Conservation (phyloP, 805 yeast species). For the Diddensiella caesifluorescens region DNA sequence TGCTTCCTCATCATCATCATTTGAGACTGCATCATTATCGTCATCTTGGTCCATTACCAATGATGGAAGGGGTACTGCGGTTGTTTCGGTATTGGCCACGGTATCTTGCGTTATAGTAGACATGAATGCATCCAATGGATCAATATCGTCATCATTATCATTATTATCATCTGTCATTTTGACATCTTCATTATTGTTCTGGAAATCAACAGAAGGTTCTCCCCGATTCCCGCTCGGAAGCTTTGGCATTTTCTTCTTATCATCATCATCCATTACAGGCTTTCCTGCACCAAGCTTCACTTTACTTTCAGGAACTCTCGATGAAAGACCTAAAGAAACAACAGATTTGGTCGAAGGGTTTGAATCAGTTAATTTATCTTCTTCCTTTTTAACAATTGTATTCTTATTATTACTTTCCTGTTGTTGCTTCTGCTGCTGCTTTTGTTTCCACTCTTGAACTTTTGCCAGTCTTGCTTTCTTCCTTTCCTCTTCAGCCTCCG, state of each 20-base stretch:
- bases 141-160: conserved; percentile 33
- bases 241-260: conserved; percentile 6
- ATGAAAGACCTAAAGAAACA: neutral
- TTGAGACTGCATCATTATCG: conserved; percentile 20
- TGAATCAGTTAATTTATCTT: neutral
- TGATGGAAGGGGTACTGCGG: conserved; percentile 9
- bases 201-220: conserved; percentile 4
- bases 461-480: conserved; percentile 45
- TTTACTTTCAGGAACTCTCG: neutral
- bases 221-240: conserved; percentile 1
- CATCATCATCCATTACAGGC: conserved; percentile 10
- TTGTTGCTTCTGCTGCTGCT: conserved; percentile 23
- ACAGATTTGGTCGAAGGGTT: neutral
- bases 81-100: neutral
- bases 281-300: neutral
- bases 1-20: conserved; percentile 26
- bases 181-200: conserved; percentile 3
- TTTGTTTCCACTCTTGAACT: conserved; percentile 53
- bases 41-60: conserved; percentile 17
- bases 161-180: conserved; percentile 6
- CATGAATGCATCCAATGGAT: conserved; percentile 47
- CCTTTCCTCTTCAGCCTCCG: conserved; percentile 32
- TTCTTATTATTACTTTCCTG: conserved; percentile 5
- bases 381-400: conserved; percentile 2
- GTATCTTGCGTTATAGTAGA: conserved; percentile 18